Evolutionary conservation across 2,329 filamentous ascomycete species (phyloP).

Genomic region (Delphinella strobiligena): DNA sequence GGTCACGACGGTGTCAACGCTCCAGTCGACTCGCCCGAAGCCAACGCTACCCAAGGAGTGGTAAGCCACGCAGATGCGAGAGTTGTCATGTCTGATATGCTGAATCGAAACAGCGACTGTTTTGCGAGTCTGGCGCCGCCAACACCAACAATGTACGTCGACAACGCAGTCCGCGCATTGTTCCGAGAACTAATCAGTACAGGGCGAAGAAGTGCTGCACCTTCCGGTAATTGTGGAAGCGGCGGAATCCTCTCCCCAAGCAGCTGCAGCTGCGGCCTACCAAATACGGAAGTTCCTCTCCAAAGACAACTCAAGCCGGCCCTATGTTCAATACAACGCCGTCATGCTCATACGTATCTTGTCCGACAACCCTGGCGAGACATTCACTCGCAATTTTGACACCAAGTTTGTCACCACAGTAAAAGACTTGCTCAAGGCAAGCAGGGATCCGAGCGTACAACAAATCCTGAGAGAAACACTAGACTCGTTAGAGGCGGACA

Average conservation of each 20-base stretch:
- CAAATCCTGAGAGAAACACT: conserved; percentile 82
- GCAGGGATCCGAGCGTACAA: conserved; percentile 63
- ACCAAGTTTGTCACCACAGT: conserved; percentile 66
- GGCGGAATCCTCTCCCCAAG: conserved; percentile 80
- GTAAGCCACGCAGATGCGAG: conserved; percentile 34
- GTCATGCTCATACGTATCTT: conserved; percentile 93
- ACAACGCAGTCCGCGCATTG: conserved; percentile 5
- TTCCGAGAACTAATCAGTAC: conserved; percentile 12
- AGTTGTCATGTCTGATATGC: conserved; percentile 2
- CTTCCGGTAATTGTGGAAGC: conserved; percentile 89
- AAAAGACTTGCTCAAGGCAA: conserved; percentile 61
- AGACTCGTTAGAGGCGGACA: conserved; percentile 61
- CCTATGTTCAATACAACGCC: conserved; percentile 83
- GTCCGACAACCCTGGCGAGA: conserved; percentile 77
- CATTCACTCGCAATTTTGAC: conserved; percentile 85
- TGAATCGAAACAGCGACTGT: conserved; percentile 49
- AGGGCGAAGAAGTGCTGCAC: conserved; percentile 84
- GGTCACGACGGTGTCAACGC: conserved; percentile 19
- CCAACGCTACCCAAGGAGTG: conserved; percentile 52
- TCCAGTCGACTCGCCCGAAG: conserved; percentile 51
- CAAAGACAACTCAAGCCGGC: conserved; percentile 47
- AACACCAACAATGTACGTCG: conserved; percentile 33
- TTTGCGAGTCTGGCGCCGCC: conserved; percentile 63
- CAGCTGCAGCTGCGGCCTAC: conserved; percentile 68
- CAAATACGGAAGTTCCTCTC: conserved; percentile 75